These are phyloP conservation scores for Pleoardoris graminearum DNA, from an alignment of 2,329 filamentous ascomycete species.

Conservation along the genomic window DNA sequence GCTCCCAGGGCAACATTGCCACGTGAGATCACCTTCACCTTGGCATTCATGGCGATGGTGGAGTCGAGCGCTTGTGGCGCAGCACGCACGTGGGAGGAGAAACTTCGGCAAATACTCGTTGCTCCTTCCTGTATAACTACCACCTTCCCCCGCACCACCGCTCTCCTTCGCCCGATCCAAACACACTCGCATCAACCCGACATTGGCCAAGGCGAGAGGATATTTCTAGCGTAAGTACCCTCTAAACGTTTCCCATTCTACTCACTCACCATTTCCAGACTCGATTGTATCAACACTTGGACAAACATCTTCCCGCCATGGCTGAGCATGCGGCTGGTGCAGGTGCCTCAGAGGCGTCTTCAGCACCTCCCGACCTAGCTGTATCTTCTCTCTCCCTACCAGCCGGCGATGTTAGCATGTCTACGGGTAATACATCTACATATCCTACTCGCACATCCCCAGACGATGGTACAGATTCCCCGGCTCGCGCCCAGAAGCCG, in stretches of 20 bases:
- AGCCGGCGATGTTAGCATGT: no score
- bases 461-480: neutral
- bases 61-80: neutral
- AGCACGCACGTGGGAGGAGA: neutral
- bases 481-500: neutral
- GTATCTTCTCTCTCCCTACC: neutral
- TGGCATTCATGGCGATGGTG: no score
- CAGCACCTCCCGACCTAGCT: neutral
- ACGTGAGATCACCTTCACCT: conserved; percentile 1
- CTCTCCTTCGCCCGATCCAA: neutral
- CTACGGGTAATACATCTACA: no score
- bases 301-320: neutral
- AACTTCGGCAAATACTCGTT: neutral
- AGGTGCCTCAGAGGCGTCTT: neutral
- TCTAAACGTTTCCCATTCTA: no score
- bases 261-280: neutral
- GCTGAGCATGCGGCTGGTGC: neutral
- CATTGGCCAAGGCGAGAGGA: neutral
- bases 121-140: neutral
- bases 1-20: neutral
- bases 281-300: neutral
- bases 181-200: neutral
- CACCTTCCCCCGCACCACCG: neutral
- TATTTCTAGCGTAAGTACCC: no score
- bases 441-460: no score